Base-by-base conservation (phyloP, 768 basidiomycete genomes). In the Omphalotus guepiniiformis region DNA sequence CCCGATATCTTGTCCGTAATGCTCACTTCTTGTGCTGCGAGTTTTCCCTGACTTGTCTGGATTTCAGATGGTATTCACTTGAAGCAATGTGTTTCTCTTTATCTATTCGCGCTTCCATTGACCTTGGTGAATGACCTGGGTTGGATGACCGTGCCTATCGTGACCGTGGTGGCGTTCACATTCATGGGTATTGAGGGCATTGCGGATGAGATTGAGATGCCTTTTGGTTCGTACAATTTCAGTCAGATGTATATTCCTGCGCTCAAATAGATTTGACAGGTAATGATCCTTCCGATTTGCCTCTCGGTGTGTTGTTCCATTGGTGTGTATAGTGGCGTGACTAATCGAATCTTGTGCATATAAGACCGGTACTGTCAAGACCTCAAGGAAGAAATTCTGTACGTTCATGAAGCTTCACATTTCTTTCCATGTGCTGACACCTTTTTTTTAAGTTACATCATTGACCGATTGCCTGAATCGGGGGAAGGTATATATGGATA, bases 121-220 rank as follows among this genome's bases (percentile, higher is more conserved):
- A 88, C 88, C 2, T 76, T 97, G 25, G 81, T 93, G 37, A 77
- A 82, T 46, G 85, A 92, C 38, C 72, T 94, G 55, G 84, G 84
- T 27, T 93, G 89, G 87, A 78, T 74, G 39, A 88, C 87, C 60
- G 74, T 95, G 8, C 88, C 88, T n/a, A 73, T 93, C 21, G 82
- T 91, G 16, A 92, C 90, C 18, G 79, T 88, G 12, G 85, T 93
- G 23, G 83, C 90, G 6, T 93, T 94, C 70, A 93, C 88, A 1
- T 78, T 96, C 43, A 93, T 93, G 80, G 92, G 93, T 15, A 89
- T 97, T 42, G 93, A 96, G 71, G 93, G 92, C 4, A 97, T 96
- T 54, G 93, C 94, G 0, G 86, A 94, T 51, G 84, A 92, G 64
- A 92, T 95, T 55, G 93, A 96, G 64, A 88, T 88, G 83, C 94